Conservation (phyloP, 2,329 filamentous ascomycete species). For the Alternaria longipes region DNA sequence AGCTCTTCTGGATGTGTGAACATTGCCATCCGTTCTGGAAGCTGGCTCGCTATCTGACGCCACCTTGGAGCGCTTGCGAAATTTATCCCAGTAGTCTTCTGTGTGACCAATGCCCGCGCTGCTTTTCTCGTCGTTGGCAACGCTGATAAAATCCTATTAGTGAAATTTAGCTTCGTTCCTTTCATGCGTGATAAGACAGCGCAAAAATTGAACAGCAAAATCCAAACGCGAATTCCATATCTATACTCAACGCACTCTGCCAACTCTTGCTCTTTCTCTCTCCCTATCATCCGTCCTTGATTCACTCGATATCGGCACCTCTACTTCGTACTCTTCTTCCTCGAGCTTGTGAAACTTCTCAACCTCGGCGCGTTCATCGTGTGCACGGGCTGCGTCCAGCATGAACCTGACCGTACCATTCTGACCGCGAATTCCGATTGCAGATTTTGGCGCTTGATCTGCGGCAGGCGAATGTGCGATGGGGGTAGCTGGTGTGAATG, state of each 20-base stretch:
- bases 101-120: background rate
- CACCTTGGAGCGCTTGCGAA: background rate
- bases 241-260: conserved; percentile 43
- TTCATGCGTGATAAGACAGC: background rate
- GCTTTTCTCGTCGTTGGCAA: background rate
- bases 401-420: conserved; percentile 90
- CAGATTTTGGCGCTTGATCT: conserved; percentile 47
- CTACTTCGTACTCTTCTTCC: conserved; percentile 81
- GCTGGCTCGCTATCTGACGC: background rate
- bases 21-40: background rate
- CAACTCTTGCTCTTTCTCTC: conserved; percentile 26
- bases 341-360: conserved; percentile 75
- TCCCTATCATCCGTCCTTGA: conserved; percentile 28
- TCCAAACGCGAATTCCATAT: conserved; percentile 25
- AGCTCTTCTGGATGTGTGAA: conserved; percentile 2
- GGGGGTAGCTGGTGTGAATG: conserved; percentile 56
- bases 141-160: background rate
- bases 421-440: conserved; percentile 53
- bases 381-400: conserved; percentile 79
- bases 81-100: background rate
- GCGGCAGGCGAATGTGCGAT: conserved; percentile 53
- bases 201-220: conserved; percentile 8
- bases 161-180: conserved; percentile 2
- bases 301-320: conserved; percentile 57
- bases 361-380: conserved; percentile 73